Percentiles rank a stretch among this genome's conserved stretches.
Evolutionary conservation across 257 asterid species (phyloP).

Genomic region (Przewalskia tangutica): DNA sequence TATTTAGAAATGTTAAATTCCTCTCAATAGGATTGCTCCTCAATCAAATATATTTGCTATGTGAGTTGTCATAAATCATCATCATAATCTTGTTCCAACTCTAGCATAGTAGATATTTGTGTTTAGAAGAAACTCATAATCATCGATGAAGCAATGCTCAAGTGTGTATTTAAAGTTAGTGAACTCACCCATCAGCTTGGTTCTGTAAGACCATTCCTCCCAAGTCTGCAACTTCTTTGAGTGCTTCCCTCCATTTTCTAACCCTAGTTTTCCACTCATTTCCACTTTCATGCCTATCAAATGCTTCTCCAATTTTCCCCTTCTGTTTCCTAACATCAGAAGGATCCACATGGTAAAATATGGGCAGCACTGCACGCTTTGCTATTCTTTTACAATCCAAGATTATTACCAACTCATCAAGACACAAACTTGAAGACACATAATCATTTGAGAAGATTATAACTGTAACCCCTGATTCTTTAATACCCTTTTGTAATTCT

Average conservation of each 20-base stretch:
- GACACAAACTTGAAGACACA: constrained; percentile 13
- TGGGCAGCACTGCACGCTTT: constrained; percentile 2
- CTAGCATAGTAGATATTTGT: neutral
- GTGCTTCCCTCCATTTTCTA: constrained; percentile 8
- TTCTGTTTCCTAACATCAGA: constrained; percentile 8
- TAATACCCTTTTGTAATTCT: neutral
- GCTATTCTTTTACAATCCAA: constrained; percentile 3
- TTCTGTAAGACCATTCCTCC: constrained; percentile 10
- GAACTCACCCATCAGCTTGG: constrained; percentile 11
- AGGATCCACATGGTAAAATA: constrained; percentile 11
- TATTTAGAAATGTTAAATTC: neutral
- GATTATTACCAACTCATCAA: constrained; percentile 10
- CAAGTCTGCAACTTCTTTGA: constrained; percentile 9
- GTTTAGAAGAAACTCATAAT: neutral
- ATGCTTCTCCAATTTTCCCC: neutral
- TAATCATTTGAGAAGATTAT: constrained; percentile 2
- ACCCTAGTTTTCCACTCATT: neutral
- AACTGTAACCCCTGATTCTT: constrained; percentile 5
- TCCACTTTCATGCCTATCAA: neutral
- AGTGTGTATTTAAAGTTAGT: neutral
- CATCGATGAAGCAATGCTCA: neutral
- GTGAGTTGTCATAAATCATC: neutral
- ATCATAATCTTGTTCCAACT: neutral
- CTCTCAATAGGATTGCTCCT: neutral
- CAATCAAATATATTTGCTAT: neutral